Percentiles rank a stretch among this genome's conserved stretches.
Evolutionary conservation across 805 yeast genomes (phyloP).

Genomic region (Candida alai): DNA sequence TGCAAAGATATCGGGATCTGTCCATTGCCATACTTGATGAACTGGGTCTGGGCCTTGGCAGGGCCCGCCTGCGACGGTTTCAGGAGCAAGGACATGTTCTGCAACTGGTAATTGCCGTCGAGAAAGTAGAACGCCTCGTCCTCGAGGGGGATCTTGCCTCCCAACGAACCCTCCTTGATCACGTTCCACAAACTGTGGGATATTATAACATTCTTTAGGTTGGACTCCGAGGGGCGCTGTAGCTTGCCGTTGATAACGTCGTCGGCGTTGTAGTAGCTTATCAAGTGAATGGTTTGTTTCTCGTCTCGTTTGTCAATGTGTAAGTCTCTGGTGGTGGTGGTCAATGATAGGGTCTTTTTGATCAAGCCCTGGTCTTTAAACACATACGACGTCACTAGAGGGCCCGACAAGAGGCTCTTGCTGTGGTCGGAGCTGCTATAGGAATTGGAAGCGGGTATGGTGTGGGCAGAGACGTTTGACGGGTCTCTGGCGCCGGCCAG

Average conservation of each 20-base stretch:
- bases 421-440: slow-evolving; percentile 11
- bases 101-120: slow-evolving; percentile 42
- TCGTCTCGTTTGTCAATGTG: slow-evolving; percentile 21
- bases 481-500: slow-evolving; percentile 2
- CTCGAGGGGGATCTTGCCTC: slow-evolving; percentile 49
- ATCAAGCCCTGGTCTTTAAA: slow-evolving; percentile 71
- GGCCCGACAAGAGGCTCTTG: slow-evolving; percentile 44
- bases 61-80: slow-evolving; percentile 12
- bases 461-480: slow-evolving; percentile 2
- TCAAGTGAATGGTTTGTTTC: slow-evolving; percentile 60
- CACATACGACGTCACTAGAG: slow-evolving; percentile 55
- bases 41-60: slow-evolving; percentile 4
- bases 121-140: slow-evolving; percentile 48
- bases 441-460: slow-evolving; percentile 7
- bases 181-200: slow-evolving; percentile 51
- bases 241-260: slow-evolving; percentile 64
- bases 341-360: slow-evolving; percentile 75
- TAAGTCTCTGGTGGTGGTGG: slow-evolving; percentile 35
- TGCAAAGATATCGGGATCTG: slow-evolving; percentile 9
- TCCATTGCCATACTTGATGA: slow-evolving; percentile 4
- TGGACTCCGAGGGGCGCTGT: slow-evolving; percentile 52
- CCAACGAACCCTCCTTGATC: slow-evolving; percentile 54
- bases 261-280: slow-evolving; percentile 72
- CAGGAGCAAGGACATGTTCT: slow-evolving; percentile 32
- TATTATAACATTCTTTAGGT: slow-evolving; percentile 48